Percentiles rank a stretch among this genome's conserved stretches.
phyloP scores from a whole-genome alignment of 805 yeast genomes.

The Schizosaccharomyces cryophilus region DNA sequence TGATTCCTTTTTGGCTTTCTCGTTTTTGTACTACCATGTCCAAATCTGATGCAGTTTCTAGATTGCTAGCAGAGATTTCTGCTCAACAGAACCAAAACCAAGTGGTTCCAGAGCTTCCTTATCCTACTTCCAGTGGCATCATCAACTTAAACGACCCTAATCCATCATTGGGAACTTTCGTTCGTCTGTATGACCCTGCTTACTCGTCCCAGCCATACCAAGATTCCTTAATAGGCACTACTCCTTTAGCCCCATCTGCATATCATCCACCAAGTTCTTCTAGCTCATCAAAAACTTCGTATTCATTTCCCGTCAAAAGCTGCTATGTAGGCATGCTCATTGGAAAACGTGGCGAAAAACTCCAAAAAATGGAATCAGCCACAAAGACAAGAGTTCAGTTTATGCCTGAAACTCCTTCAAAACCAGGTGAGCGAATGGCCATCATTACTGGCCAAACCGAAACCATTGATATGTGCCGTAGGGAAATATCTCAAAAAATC shows the following conservation, averaged over 20 bases:
- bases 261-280: background rate
- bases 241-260: background rate
- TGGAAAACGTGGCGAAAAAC: conserved; percentile 11
- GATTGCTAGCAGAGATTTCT: background rate
- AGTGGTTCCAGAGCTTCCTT: background rate
- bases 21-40: background rate
- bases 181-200: background rate
- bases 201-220: background rate
- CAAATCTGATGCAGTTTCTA: background rate
- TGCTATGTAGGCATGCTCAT: conserved; percentile 10
- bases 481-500: background rate
- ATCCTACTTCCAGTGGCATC: background rate
- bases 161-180: background rate
- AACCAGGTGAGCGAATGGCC: background rate
- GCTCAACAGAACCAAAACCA: background rate
- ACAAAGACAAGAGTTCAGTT: conserved; percentile 10
- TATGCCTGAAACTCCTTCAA: conserved; percentile 5
- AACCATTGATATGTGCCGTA: background rate
- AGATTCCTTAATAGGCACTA: background rate
- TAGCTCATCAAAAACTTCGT: background rate
- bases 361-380: conserved; percentile 7
- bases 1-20: background rate
- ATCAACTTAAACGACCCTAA: background rate
- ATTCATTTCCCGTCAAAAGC: conserved; percentile 6
- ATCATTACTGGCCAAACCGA: background rate